Conservation (phyloP, 495 filamentous ascomycete genomes). For the Penicillium maclennaniae region DNA sequence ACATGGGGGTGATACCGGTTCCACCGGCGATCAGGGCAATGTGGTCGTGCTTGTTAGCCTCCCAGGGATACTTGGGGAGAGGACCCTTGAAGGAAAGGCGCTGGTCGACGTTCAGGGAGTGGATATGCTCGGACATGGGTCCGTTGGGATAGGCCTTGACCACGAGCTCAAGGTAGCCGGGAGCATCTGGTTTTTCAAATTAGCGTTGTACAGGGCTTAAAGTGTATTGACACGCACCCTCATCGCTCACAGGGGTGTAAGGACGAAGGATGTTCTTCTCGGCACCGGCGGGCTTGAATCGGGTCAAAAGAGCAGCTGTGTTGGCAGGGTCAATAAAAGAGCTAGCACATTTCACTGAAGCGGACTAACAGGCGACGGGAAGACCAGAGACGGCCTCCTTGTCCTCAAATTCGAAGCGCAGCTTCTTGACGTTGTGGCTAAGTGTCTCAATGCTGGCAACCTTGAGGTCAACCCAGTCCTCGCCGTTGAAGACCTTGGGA, state of each 20-base stretch:
- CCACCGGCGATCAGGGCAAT: conserved; percentile 91
- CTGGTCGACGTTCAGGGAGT: conserved; percentile 76
- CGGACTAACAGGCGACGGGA: conserved; percentile 60
- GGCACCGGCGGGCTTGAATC: conserved; percentile 71
- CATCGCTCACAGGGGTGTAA: conserved; percentile 88
- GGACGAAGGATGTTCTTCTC: conserved; percentile 83
- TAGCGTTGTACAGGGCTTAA: background rate
- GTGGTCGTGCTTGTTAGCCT: conserved; percentile 90
- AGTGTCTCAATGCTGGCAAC: conserved; percentile 71
- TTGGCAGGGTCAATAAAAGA: conserved; percentile 7
- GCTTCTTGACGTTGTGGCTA: conserved; percentile 85
- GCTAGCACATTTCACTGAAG: background rate
- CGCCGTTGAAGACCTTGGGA: conserved; percentile 66
- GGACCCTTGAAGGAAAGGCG: conserved; percentile 88
- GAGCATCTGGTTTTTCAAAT: conserved; percentile 44
- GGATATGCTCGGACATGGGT: conserved; percentile 85
- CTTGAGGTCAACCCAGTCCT: conserved; percentile 78
- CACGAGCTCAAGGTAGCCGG: conserved; percentile 81
- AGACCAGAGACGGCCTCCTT: conserved; percentile 79
- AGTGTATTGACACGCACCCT: conserved; percentile 49
- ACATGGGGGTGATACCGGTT: conserved; percentile 93
- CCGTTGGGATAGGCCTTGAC: conserved; percentile 89
- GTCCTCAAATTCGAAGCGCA: conserved; percentile 81
- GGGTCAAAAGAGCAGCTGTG: conserved; percentile 74
- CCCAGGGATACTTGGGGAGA: conserved; percentile 89